Evolutionary conservation across 179 eudicot genomes (phyloP).

Genomic region (Gypsophila paniculata): DNA sequence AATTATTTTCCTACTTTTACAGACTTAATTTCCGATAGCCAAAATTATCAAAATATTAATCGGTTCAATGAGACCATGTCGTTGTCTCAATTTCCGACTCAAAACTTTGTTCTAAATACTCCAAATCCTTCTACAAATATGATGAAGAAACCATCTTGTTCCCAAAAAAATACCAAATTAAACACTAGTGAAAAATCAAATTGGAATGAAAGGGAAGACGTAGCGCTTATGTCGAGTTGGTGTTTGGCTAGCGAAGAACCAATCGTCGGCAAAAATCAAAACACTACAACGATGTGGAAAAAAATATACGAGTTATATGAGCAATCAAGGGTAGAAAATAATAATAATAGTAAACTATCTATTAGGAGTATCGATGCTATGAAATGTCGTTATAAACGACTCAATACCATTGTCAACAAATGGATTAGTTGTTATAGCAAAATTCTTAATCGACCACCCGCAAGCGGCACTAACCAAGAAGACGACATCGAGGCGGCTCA

Average conservation of each 20-base stretch:
- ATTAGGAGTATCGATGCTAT: neutral
- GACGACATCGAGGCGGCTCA: neutral
- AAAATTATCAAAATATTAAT: neutral
- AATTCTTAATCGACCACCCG: conserved; percentile 3
- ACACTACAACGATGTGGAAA: neutral
- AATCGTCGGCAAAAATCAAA: neutral
- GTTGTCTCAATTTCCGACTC: neutral
- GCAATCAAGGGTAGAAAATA: neutral
- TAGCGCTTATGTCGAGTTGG: neutral
- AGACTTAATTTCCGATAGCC: neutral
- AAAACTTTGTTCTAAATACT: neutral
- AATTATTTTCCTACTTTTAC: neutral
- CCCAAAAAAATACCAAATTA: too few relatives aligned
- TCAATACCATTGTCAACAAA: neutral
- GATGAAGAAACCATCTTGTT: too few relatives aligned
- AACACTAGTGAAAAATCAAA: too few relatives aligned
- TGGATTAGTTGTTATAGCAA: neutral
- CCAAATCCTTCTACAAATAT: too few relatives aligned
- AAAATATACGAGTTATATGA: neutral
- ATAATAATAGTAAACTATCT: neutral
- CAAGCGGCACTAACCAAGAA: neutral
- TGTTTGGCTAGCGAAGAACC: neutral
- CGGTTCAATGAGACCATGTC: neutral
- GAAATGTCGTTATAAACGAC: too few relatives aligned
- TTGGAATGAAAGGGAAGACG: too few relatives aligned